A percentile compares a stretch with the other conserved stretches of the same genome.
Conservation (phyloP, 192 early-diverging fungal genomes). For the Phlyctochytrium bullatum region DNA sequence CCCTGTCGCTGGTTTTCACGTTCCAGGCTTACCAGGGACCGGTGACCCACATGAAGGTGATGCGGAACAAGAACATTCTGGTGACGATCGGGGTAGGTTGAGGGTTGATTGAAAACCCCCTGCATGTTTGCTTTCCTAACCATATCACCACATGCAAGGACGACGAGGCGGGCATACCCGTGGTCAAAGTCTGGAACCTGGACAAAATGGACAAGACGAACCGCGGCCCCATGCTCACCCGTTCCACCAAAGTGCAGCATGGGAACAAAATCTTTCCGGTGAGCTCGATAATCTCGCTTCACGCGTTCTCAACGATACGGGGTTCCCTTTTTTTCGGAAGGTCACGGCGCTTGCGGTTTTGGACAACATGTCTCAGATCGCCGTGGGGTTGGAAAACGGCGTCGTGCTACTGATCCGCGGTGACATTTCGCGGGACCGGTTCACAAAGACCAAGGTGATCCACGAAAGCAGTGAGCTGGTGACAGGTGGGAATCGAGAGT, state of each 20-base stretch:
- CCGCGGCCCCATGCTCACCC: constrained; percentile 51
- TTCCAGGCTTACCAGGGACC: constrained; percentile 45
- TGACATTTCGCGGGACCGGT: constrained; percentile 73
- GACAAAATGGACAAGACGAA: constrained; percentile 59
- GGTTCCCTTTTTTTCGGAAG: constrained; percentile 10
- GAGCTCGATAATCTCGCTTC: background rate
- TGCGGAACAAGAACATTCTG: constrained; percentile 75
- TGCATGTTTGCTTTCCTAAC: constrained; percentile 3
- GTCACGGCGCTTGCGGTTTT: constrained; percentile 71
- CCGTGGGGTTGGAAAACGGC: constrained; percentile 90
- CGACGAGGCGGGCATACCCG: constrained; percentile 47
- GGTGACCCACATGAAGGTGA: constrained; percentile 79
- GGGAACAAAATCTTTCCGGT: constrained; percentile 66
- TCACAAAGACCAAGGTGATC: constrained; percentile 76
- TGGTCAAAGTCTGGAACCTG: constrained; percentile 80
- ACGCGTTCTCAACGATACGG: constrained; percentile 9
- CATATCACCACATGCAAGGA: constrained; percentile 28
- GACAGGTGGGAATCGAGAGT: constrained; percentile 61
- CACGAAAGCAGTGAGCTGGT: constrained; percentile 82
- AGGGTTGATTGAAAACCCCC: background rate
- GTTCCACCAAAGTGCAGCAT: constrained; percentile 69
- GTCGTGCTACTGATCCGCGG: constrained; percentile 81
- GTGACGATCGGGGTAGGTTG: constrained; percentile 73
- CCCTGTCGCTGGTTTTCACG: constrained; percentile 26
- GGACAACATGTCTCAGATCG: constrained; percentile 80